Evolutionary conservation across 306 rosid species (phyloP).

Genomic region (Corylus heterophylla): DNA sequence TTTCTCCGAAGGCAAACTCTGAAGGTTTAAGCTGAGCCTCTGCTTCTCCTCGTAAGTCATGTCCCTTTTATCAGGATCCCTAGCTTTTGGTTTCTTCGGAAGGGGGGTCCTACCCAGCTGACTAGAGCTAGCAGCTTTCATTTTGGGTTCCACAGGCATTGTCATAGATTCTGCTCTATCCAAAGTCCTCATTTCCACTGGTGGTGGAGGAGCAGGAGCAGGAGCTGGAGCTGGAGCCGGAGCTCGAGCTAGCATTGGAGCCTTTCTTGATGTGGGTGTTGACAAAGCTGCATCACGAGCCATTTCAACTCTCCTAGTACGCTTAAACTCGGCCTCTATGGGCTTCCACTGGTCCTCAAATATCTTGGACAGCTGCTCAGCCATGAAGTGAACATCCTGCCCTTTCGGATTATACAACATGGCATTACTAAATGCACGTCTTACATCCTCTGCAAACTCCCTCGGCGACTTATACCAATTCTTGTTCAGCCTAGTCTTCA

Average conservation of each 20-base stretch:
- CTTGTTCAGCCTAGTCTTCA: constrained; percentile 74
- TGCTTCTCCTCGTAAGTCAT: constrained; percentile 94
- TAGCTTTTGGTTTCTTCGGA: constrained; percentile 93
- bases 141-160: constrained; percentile 38
- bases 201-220: constrained; percentile 37
- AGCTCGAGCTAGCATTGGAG: constrained; percentile 19
- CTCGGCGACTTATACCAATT: constrained; percentile 91
- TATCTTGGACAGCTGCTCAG: constrained; percentile 66
- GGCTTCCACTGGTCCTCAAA: constrained; percentile 89
- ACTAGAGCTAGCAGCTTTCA: constrained; percentile 48
- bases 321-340: constrained; percentile 76
- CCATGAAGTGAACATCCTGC: constrained; percentile 94
- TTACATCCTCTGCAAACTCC: constrained; percentile 98
- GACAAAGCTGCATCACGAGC: constrained; percentile 52
- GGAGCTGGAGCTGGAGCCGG: too few relatives aligned
- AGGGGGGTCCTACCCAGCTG: constrained; percentile 74
- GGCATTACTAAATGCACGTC: constrained; percentile 86
- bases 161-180: constrained; percentile 67
- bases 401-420: constrained; percentile 90
- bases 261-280: constrained; percentile 69
- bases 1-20: constrained; percentile 78
- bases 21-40: constrained; percentile 79
- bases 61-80: constrained; percentile 86
- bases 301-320: constrained; percentile 58
- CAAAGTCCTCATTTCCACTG: constrained; percentile 68